Percentiles rank a stretch among this genome's conserved stretches.
phyloP scores from a whole-genome alignment of 2,329 filamentous ascomycete species.

The Cordyceps fumosorosea region DNA sequence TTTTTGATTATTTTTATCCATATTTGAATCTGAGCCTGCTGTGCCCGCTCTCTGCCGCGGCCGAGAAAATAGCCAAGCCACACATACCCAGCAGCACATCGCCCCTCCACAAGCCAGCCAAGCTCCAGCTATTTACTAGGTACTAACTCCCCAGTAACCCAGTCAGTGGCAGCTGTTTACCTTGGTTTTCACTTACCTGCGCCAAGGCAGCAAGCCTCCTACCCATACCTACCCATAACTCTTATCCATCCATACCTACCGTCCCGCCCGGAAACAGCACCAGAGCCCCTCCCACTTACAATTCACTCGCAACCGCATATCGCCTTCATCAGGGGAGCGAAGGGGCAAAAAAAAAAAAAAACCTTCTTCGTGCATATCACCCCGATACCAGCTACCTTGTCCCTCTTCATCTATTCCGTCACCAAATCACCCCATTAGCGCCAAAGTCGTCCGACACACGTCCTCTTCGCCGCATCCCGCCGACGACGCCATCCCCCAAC shows the following conservation, averaged over 20 bases:
- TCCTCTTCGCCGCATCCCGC: background rate
- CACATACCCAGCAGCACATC: background rate
- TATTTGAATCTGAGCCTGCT: background rate
- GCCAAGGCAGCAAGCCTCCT: background rate
- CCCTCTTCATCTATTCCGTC: background rate
- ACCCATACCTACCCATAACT: background rate
- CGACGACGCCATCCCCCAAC: background rate
- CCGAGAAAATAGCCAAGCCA: background rate
- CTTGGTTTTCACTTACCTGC: too few relatives aligned
- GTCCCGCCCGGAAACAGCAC: slow-evolving; percentile 7
- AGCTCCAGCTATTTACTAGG: too few relatives aligned
- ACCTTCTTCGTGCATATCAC: background rate
- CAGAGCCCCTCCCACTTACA: background rate
- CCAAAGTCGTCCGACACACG: slow-evolving; percentile 5
- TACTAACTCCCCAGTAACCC: too few relatives aligned
- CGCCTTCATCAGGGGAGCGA: slow-evolving; percentile 2
- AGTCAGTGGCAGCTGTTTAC: too few relatives aligned
- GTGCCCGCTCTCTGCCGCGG: background rate
- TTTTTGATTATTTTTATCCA: background rate
- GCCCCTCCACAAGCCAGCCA: background rate
- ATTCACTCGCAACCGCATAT: slow-evolving; percentile 6
- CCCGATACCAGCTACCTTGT: background rate
- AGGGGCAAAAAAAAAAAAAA: background rate
- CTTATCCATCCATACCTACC: background rate
- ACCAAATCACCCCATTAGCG: background rate